Evolutionary conservation across 2,329 filamentous ascomycete genomes (phyloP).

Genomic region (Neofusicoccum sp.): DNA sequence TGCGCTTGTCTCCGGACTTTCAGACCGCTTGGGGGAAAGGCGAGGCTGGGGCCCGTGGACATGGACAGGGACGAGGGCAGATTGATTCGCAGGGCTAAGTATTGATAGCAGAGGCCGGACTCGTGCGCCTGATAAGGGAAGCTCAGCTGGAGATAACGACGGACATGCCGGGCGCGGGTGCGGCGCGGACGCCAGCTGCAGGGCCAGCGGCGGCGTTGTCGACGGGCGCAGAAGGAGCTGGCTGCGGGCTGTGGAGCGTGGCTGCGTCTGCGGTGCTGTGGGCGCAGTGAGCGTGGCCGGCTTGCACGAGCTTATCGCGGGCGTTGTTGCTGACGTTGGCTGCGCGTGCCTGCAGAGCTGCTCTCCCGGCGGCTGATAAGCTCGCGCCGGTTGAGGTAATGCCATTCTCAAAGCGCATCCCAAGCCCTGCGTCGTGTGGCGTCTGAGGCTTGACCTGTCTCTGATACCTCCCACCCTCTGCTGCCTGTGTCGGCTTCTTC

Average conservation of each 20-base stretch:
- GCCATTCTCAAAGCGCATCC: conserved; percentile 5
- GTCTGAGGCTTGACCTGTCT: background rate
- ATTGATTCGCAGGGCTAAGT: conserved; percentile 9
- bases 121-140: conserved; percentile 11
- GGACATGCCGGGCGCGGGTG: background rate
- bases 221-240: background rate
- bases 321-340: background rate
- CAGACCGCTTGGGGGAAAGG: background rate
- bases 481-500: no score
- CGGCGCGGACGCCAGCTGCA: background rate
- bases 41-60: background rate
- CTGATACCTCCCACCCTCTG: background rate
- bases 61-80: background rate
- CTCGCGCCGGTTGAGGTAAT: conserved; percentile 10
- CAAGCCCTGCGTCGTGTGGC: background rate
- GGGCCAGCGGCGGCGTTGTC: background rate
- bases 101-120: background rate
- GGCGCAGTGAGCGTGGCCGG: no score
- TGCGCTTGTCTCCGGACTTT: background rate
- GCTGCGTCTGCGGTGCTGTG: no score
- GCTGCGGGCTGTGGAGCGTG: background rate
- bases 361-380: background rate
- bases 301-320: conserved; percentile 2
- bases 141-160: background rate
- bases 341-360: background rate